phyloP scores from a whole-genome alignment of 2,329 filamentous ascomycete genomes.

The Penicillium concentricum region DNA sequence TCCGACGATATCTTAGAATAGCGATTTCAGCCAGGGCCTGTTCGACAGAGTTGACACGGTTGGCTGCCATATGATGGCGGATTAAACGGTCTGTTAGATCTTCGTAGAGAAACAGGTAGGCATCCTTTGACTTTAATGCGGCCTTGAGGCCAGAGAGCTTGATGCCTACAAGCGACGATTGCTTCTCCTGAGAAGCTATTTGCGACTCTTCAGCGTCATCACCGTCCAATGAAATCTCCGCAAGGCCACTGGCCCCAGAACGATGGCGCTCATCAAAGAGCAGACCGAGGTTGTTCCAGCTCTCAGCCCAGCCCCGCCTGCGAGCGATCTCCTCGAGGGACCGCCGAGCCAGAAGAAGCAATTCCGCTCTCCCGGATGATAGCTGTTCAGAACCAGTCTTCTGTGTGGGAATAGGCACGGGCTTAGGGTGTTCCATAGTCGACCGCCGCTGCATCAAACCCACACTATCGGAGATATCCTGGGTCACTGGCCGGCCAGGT shows the following conservation, averaged over 20 bases:
- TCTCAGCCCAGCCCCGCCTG: conserved; percentile 71
- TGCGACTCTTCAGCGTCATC: conserved; percentile 19
- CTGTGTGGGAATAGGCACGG: conserved; percentile 42
- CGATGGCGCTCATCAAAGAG: conserved; percentile 35
- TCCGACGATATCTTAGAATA: conserved; percentile 73
- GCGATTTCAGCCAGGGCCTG: conserved; percentile 81
- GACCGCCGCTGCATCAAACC: conserved; percentile 40
- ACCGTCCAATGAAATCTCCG: conserved; percentile 37
- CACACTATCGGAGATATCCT: conserved; percentile 33
- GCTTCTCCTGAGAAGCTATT: conserved; percentile 14
- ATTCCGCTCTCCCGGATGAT: conserved; percentile 76
- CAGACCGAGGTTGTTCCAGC: conserved; percentile 63
- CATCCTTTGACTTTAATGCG: conserved; percentile 60
- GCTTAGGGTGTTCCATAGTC: conserved; percentile 43
- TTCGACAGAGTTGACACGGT: conserved; percentile 73
- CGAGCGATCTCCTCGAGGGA: conserved; percentile 73
- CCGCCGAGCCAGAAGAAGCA: conserved; percentile 76
- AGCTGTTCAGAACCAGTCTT: conserved; percentile 73
- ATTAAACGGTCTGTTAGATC: conserved; percentile 81
- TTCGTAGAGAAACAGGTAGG: conserved; percentile 68
- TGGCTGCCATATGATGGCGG: conserved; percentile 77
- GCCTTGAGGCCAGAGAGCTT: conserved; percentile 58
- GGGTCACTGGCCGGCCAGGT: conserved; percentile 26
- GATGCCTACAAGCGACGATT: conserved; percentile 47
- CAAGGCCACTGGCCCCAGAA: conserved; percentile 30